Conservation (phyloP, 2,329 filamentous ascomycete species). For the Microsporum ferrugineum region DNA sequence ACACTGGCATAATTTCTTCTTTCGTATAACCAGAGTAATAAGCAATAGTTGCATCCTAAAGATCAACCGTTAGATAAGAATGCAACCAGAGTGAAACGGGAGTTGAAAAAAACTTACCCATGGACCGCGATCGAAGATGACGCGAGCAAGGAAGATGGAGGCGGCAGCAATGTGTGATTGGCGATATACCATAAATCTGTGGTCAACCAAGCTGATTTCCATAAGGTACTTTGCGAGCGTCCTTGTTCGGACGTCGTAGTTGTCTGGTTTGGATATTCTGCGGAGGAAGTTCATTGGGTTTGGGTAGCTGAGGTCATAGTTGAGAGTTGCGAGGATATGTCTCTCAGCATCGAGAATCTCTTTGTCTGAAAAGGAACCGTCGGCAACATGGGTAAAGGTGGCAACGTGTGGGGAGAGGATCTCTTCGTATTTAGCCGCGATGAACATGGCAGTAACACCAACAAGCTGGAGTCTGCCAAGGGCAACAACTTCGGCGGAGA, state of each 20-base stretch:
- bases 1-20: conserved; percentile 83
- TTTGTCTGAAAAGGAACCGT: conserved; percentile 87
- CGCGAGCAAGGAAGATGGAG: conserved; percentile 85
- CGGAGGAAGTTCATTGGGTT: conserved; percentile 99
- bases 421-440: conserved; percentile 96
- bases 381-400: conserved; percentile 94
- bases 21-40: conserved; percentile 92
- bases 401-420: conserved; percentile 91
- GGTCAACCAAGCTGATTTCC: conserved; percentile 91
- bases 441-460: conserved; percentile 86
- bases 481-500: conserved; percentile 88
- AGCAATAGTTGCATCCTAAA: conserved; percentile 65
- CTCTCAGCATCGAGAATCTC: conserved; percentile 97
- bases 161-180: conserved; percentile 85
- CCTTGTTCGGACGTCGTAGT: conserved; percentile 96
- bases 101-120: conserved; percentile 53
- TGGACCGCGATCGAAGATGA: conserved; percentile 79
- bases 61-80: background rate
- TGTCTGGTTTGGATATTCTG: conserved; percentile 96
- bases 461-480: conserved; percentile 97
- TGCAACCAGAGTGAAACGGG: background rate
- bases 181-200: conserved; percentile 80
- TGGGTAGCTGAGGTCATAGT: conserved; percentile 96
- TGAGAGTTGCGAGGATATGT: conserved; percentile 77
- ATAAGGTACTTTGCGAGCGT: conserved; percentile 96